A percentile compares a stretch with the other conserved stretches of the same genome.
These are phyloP conservation scores for Trypethelium eluteriae DNA, from an alignment of 495 filamentous ascomycete genomes.

Conservation along the genomic window DNA sequence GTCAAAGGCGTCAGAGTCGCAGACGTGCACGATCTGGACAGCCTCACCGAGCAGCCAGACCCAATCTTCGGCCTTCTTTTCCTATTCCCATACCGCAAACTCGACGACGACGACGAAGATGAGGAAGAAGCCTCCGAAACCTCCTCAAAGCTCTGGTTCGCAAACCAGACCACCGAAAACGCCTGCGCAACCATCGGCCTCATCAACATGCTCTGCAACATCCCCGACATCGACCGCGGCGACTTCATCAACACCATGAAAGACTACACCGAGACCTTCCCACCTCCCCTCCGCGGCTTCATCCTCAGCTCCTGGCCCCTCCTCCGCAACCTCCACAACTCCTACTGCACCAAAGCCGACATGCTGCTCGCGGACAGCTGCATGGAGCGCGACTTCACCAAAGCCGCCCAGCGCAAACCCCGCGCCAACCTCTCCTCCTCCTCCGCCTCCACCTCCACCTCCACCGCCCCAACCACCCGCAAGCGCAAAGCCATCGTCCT, in stretches of 20 bases:
- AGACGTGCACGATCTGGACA: constrained; percentile 71
- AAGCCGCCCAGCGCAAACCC: constrained; percentile 18
- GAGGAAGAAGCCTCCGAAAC: constrained; percentile 50
- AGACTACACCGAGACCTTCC: constrained; percentile 56
- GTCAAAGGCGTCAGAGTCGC: constrained; percentile 64
- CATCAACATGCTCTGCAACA: constrained; percentile 87
- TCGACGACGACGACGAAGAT: constrained; percentile 40
- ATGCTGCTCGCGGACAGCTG: constrained; percentile 66
- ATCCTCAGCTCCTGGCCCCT: constrained; percentile 65
- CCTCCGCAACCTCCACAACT: constrained; percentile 77
- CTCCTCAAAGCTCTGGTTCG: constrained; percentile 68
- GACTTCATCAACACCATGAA: constrained; percentile 61
- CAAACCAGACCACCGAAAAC: constrained; percentile 79
- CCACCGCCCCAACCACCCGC: constrained; percentile 7
- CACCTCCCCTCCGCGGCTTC: constrained; percentile 66
- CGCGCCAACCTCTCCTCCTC: not conserved
- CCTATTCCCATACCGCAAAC: constrained; percentile 62
- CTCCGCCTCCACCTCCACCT: too few species aligned
- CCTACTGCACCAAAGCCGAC: constrained; percentile 73
- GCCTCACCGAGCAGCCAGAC: constrained; percentile 43
- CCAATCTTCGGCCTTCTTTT: constrained; percentile 80
- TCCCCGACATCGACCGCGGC: constrained; percentile 55
- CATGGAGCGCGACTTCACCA: constrained; percentile 32
- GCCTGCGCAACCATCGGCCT: constrained; percentile 84
- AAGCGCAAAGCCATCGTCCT: constrained; percentile 12